Conservation (phyloP, 1,284 basidiomycete species). For the Sparassis latifolia region DNA sequence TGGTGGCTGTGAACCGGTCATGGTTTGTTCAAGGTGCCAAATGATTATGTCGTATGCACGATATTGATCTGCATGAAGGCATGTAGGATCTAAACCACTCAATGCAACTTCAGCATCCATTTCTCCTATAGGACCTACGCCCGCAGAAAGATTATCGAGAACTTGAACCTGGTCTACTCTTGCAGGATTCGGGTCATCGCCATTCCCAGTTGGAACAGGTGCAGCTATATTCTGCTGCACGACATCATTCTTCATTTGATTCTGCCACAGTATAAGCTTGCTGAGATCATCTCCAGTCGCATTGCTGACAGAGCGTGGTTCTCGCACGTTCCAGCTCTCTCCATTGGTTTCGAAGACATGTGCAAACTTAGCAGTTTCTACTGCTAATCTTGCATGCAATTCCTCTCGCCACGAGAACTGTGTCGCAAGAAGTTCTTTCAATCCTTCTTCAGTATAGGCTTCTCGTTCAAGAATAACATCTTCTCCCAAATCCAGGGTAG, state of each 20-base stretch:
- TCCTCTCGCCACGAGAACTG: background rate
- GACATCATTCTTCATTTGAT: background rate
- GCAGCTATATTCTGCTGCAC: background rate
- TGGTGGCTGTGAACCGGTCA: conserved; percentile 11
- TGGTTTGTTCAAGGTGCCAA: conserved; percentile 21
- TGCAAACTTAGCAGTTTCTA: background rate
- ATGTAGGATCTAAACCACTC: background rate
- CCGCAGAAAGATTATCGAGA: background rate
- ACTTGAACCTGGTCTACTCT: background rate
- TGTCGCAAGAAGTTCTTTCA: background rate
- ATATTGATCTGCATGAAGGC: conserved; percentile 12
- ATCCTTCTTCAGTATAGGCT: background rate
- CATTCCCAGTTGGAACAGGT: background rate
- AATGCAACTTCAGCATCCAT: background rate
- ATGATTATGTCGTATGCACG: conserved; percentile 26
- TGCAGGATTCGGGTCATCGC: background rate
- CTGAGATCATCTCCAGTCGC: background rate
- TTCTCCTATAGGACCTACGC: background rate
- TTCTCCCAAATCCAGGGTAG: background rate
- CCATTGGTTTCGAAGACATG: background rate
- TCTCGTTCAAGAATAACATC: background rate
- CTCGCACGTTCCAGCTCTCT: background rate
- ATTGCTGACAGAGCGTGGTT: background rate
- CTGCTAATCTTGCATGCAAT: background rate
- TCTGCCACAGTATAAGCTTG: background rate